phyloP scores from a whole-genome alignment of 2,329 filamentous ascomycete genomes.

The Stemphylium vesicarium region DNA sequence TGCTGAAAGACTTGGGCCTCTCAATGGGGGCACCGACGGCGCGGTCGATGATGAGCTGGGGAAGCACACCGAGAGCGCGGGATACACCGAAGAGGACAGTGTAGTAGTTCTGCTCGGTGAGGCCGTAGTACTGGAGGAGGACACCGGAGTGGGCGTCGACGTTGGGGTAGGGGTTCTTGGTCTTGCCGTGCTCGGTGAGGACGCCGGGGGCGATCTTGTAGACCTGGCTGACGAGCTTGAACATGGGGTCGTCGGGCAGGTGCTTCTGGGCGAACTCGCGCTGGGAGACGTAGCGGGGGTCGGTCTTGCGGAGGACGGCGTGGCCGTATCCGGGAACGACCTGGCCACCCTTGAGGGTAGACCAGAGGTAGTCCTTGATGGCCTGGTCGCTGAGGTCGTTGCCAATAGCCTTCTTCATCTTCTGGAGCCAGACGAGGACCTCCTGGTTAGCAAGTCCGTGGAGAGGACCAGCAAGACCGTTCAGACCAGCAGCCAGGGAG shows the following conservation, averaged over 20 bases:
- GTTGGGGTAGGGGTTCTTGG: constrained; percentile 99
- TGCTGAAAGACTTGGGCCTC: constrained; percentile 98
- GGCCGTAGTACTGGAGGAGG: constrained; percentile 98
- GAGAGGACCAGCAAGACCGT: constrained; percentile 96
- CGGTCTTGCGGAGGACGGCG: constrained; percentile 98
- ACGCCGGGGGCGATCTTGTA: constrained; percentile 99
- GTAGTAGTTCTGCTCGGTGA: constrained; percentile 99
- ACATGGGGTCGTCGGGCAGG: constrained; percentile 97
- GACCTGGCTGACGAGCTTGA: constrained; percentile 99
- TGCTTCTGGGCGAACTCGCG: constrained; percentile 95
- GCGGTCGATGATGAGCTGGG: constrained; percentile 99
- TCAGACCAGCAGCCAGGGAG: constrained; percentile 93
- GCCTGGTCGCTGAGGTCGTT: constrained; percentile 94
- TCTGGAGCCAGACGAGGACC: constrained; percentile 97
- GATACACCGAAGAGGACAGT: constrained; percentile 99
- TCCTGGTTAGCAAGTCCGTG: constrained; percentile 99
- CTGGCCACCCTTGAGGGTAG: constrained; percentile 91
- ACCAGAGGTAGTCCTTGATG: constrained; percentile 99
- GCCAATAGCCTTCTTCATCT: constrained; percentile 97
- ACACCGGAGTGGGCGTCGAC: constrained; percentile 99
- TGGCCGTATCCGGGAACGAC: constrained; percentile 99
- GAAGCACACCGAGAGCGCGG: constrained; percentile 95
- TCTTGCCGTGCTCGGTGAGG: constrained; percentile 99
- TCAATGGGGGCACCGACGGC: constrained; percentile 96
- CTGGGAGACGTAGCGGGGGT: constrained; percentile 98